Base-by-base conservation (phyloP, 306 rosid genomes). In the Castanopsis chinensis region DNA sequence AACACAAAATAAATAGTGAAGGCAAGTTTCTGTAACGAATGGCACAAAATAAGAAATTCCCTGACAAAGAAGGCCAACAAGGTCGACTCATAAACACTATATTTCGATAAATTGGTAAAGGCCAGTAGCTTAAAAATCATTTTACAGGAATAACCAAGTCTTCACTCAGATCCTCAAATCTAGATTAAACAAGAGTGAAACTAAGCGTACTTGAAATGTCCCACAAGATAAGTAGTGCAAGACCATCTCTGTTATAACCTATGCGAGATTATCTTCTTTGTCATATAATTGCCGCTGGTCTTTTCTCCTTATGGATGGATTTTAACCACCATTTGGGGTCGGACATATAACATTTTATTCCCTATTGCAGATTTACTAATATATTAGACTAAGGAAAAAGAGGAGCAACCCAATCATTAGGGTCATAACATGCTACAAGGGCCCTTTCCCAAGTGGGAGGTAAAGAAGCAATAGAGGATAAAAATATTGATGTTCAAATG, bases 401-500 rank as follows among this genome's bases (percentile, higher is more conserved):
- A 33, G 73, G 72, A 5, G 23, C 27, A 53, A 72, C 65, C 73
- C 15, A 52, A n/a, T 63, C 68, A 77, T 30, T 53, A 20, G 18
- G 33, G 63, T 18, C 3, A 82, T 67, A 71, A 65, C 65, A 71
- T 75, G 21, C 59, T 32, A 57, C 53, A 75, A 49, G 74, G 37
- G 15, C 41, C 32, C 28, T 9, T 53, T 32, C 71, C 57, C 32
- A 3, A 57, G 59, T 52, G 70, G 82, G 13, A 80, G 56, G 33
- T 56, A 75, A 71, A 56, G n/a, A 74, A 78, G 69, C 61, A 81
- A 82, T 28, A 21, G 7, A 25, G 52, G 58, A 77, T 21, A 59
- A 85, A 73, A 72, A 71, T 70, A 25, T 74, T 1, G 56, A 3
- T 55, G 63, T 20, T 59, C 75, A 17, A 75, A 52, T 61, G 54